These are phyloP conservation scores for Phytophthora fragariae DNA, from an alignment of 352 stramenopile species.

Conservation along the genomic window DNA sequence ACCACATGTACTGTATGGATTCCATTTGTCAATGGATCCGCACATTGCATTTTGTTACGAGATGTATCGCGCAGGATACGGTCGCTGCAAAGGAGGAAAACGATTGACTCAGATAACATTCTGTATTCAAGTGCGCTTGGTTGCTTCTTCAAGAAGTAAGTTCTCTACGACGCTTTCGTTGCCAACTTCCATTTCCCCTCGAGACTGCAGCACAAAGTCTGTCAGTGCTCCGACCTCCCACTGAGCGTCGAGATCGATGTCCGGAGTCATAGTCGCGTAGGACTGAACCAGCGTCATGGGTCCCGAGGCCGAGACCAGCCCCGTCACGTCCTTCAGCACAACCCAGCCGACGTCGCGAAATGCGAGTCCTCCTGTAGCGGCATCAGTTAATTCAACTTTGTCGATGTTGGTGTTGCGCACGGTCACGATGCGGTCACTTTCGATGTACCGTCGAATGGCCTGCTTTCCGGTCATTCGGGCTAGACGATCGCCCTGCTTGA, in stretches of 20 bases:
- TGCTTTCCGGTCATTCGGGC: constrained; percentile 29
- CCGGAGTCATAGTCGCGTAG: constrained; percentile 31
- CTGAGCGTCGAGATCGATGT: constrained; percentile 35
- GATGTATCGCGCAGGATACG: background rate
- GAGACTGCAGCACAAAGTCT: constrained; percentile 47
- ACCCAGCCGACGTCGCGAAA: constrained; percentile 46
- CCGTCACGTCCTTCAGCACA: constrained; percentile 19
- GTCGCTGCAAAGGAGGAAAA: background rate
- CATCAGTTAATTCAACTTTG: constrained; percentile 32
- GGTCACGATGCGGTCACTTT: constrained; percentile 32
- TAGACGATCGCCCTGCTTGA: constrained; percentile 16
- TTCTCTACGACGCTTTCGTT: constrained; percentile 33
- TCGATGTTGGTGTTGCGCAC: constrained; percentile 42
- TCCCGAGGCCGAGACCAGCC: background rate
- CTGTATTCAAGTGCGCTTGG: constrained; percentile 2
- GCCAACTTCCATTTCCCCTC: constrained; percentile 25
- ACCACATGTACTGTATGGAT: no score
- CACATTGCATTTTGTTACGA: background rate
- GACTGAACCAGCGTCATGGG: constrained; percentile 25
- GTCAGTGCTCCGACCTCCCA: constrained; percentile 44
- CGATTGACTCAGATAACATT: background rate
- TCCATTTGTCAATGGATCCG: no score
- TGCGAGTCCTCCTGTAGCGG: constrained; percentile 24
- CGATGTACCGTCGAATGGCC: constrained; percentile 27
- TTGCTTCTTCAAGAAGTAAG: constrained; percentile 29